Evolutionary conservation across 805 yeast species (phyloP), one percentile per base, ranked within the genome.

Genomic region (Hanseniaspora guilliermondii): DNA sequence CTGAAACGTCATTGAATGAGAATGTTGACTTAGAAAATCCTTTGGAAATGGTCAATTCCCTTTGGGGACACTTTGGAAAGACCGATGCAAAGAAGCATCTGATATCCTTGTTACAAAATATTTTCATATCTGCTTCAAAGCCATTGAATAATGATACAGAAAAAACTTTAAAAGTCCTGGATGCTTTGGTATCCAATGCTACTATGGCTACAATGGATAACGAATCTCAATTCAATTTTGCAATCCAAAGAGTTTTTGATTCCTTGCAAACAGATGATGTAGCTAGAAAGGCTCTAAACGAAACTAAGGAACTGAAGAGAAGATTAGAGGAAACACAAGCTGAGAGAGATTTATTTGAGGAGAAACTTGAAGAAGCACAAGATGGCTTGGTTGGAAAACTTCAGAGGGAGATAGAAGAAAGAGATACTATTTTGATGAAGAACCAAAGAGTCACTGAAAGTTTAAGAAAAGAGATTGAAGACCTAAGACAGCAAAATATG

Each of bases 251-350:
- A 54, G 73, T 93, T 41, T 75, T 79, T 57, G 82, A 87, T 42
- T 76, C 91, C 9, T 76, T 89, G 68, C 82, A 82, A 60, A 87
- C 96, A 0, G 97, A 93, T 66, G 95, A 87, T 56, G 85, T 83
- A 65, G 96, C 95, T 14, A 73, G 85, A 53, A 76, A 84, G 53
- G 94, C 96, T 56, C 76, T 72, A 4, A 21, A 64, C 17, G 89
- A 84, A 55, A 77, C 81, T 9, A 76, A 79, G 57, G 80, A 76
- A 16, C 74, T 81, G 40, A 71, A 74, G 5, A 71, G 71, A 56
- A 72, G 70, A 40, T 76, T 82, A 2, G 83, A 79, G 48, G 70
- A 68, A 56, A 53, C 61, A 21, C 60, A 61, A 46, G 71, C 70
- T 2, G 87, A 82, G 61, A 73, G 85, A 50, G 87, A 84, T 59